Evolutionary conservation across 208 protist genomes (phyloP).

Genomic region (Leishmania mexicana): DNA sequence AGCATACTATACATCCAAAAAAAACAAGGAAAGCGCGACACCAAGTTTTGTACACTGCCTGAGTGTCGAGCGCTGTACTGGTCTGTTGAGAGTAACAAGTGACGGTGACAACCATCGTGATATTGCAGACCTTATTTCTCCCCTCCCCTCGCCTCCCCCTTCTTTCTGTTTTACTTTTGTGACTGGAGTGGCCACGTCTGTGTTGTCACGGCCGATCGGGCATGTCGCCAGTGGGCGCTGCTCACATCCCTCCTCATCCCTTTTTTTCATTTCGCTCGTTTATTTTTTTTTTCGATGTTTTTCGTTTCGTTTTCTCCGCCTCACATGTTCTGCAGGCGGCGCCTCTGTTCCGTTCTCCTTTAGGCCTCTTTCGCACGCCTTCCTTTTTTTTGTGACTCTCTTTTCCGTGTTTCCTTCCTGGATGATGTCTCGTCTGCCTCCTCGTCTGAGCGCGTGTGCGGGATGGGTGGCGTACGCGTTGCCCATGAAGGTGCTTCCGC

Average conservation of each 20-base stretch:
- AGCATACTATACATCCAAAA: too few relatives aligned
- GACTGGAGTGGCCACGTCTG: background rate
- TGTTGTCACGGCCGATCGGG: background rate
- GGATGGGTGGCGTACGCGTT: too few relatives aligned
- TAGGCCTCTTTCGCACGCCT: background rate
- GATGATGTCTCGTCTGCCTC: background rate
- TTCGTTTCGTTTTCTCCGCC: background rate
- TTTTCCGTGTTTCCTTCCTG: background rate
- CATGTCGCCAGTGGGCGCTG: too few relatives aligned
- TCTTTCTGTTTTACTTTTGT: background rate
- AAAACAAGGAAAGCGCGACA: too few relatives aligned
- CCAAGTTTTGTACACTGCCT: too few relatives aligned
- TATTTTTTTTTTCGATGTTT: background rate
- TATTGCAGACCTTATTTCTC: background rate
- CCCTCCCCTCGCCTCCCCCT: too few relatives aligned
- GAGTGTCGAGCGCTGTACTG: too few relatives aligned
- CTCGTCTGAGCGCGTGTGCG: background rate
- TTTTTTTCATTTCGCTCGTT: background rate
- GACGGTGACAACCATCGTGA: too few relatives aligned
- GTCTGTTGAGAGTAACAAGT: too few relatives aligned
- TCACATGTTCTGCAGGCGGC: background rate
- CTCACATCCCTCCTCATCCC: background rate
- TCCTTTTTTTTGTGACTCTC: background rate
- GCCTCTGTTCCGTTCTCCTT: background rate
- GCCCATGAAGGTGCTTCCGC: background rate